phyloP scores from a whole-genome alignment of 352 stramenopile species.

The Pythium sp. region DNA sequence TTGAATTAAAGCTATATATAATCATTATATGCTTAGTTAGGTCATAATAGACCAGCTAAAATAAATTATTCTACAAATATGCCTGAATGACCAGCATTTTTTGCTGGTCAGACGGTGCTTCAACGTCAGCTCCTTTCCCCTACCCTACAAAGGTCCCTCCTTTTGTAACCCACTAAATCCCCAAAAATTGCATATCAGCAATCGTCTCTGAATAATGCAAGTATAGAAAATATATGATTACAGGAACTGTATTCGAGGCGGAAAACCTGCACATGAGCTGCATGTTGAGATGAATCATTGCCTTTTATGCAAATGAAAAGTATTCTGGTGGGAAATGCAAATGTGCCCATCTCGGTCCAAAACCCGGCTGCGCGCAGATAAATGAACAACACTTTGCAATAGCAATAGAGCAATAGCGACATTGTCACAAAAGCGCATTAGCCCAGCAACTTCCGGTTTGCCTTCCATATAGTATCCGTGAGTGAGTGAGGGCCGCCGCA shows the following conservation, averaged over 20 bases:
- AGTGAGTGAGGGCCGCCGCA: background rate
- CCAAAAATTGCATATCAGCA: background rate
- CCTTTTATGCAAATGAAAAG: background rate
- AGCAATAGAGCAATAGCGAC: too few relatives aligned
- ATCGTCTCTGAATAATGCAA: background rate
- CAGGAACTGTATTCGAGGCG: background rate
- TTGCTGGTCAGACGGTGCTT: background rate
- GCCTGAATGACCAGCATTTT: background rate
- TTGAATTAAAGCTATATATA: too few relatives aligned
- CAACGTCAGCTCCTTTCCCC: background rate
- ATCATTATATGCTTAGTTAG: too few relatives aligned
- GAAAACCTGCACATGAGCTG: background rate
- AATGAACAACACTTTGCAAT: background rate
- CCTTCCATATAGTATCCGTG: too few relatives aligned
- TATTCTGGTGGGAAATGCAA: background rate
- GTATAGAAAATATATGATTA: background rate
- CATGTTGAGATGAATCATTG: background rate
- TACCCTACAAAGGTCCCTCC: background rate
- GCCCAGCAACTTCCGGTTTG: too few relatives aligned
- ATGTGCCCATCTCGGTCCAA: background rate
- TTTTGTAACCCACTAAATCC: conserved; percentile 8
- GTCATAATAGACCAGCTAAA: too few relatives aligned
- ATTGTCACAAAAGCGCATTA: too few relatives aligned
- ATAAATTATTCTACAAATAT: too few relatives aligned
- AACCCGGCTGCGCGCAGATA: background rate